A percentile compares a stretch with the other conserved stretches of the same genome.
Evolutionary conservation across 1,284 basidiomycete species (phyloP).

Genomic region (Porphyrellus sp.): DNA sequence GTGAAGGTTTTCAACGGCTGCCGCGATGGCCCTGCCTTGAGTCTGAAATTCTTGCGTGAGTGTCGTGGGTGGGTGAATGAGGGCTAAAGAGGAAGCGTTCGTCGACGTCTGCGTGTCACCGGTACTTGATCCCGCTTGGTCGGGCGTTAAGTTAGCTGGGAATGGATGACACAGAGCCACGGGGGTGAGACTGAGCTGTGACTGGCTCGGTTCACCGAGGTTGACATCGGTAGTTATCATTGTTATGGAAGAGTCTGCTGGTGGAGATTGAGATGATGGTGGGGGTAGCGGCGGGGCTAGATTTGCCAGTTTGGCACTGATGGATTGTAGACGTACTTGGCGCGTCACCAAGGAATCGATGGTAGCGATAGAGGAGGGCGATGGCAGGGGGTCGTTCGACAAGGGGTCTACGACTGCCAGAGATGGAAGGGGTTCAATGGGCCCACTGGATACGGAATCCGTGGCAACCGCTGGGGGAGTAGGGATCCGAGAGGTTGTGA

Average conservation of each 20-base stretch:
- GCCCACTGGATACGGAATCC: not conserved
- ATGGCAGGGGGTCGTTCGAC: constrained; percentile 1
- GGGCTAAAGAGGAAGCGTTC: not conserved
- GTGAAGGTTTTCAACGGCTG: constrained; percentile 14
- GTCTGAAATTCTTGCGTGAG: constrained; percentile 14
- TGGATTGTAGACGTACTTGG: constrained; percentile 20
- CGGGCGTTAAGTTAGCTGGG: not conserved
- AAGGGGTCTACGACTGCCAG: not conserved
- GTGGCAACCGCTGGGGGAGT: constrained; percentile 1
- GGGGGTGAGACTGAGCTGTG: not conserved
- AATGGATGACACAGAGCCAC: constrained; percentile 10
- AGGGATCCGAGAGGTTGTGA: not conserved
- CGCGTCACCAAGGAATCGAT: constrained; percentile 11
- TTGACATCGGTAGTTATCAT: not conserved
- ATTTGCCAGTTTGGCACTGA: constrained; percentile 15
- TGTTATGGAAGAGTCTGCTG: constrained; percentile 1
- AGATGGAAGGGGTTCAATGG: not conserved
- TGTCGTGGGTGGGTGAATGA: not conserved
- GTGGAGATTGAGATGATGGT: constrained; percentile 7
- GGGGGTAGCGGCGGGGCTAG: constrained; percentile 6
- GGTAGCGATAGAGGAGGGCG: not conserved
- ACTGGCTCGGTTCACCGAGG: not conserved
- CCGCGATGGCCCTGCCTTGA: constrained; percentile 12
- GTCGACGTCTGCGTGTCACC: not conserved
- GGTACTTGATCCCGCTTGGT: not conserved